These are phyloP conservation scores for Hemisphaericaspora subhashii DNA, from an alignment of 1,139 yeast genomes.

Conservation along the genomic window DNA sequence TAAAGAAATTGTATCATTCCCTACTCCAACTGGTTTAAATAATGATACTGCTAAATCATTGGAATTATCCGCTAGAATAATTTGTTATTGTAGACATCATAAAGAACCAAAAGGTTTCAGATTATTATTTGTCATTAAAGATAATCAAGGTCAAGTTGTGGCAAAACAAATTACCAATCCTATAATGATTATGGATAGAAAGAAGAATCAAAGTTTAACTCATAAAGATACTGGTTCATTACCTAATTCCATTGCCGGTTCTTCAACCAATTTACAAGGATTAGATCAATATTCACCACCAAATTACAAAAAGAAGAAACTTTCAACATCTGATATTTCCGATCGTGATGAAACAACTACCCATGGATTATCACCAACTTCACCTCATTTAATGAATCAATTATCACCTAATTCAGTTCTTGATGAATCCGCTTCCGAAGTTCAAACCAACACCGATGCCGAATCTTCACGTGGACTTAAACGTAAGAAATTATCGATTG, in stretches of 20 bases:
- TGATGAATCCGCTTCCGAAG: conserved; percentile 69
- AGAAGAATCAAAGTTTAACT: conserved; percentile 49
- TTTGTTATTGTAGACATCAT: conserved; percentile 96
- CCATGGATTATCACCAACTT: conserved; percentile 6
- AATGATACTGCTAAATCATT: conserved; percentile 44
- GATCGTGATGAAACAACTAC: conserved; percentile 13
- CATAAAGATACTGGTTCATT: conserved; percentile 13
- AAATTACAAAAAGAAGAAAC: conserved; percentile 10
- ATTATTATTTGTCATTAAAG: conserved; percentile 67
- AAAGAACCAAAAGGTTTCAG: conserved; percentile 79
- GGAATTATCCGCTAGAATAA: conserved; percentile 81
- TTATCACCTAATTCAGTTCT: conserved; percentile 60
- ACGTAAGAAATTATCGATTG: conserved; percentile 46
- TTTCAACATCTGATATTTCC: conserved; percentile 8
- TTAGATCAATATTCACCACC: conserved; percentile 2
- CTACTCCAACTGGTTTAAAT: conserved; percentile 54
- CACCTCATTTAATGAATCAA: conserved; percentile 25
- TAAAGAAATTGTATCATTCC: conserved; percentile 78
- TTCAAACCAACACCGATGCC: conserved; percentile 44
- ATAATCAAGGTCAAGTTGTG: conserved; percentile 57
- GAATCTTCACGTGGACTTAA: conserved; percentile 34
- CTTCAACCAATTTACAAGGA: conserved; percentile 21
- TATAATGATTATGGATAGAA: conserved; percentile 91
- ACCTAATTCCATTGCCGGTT: conserved; percentile 22
- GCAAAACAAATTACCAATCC: conserved; percentile 74